A percentile compares a stretch with the other conserved stretches of the same genome.
Evolutionary conservation across 768 basidiomycete genomes (phyloP).

Genomic region (Tephrocybe sp.): DNA sequence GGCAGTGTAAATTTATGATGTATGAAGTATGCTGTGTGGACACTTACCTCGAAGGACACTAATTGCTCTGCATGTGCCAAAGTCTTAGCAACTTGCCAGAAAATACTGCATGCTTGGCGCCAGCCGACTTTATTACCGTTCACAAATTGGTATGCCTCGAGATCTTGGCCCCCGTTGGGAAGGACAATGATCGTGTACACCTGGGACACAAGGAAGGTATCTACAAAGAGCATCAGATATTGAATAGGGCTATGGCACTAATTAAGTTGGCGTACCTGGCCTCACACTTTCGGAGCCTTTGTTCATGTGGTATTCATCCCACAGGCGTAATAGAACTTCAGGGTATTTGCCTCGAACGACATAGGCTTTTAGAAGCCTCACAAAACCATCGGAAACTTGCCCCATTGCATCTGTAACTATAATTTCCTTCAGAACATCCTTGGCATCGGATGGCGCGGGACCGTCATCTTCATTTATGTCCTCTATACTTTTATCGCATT

Average conservation of each 20-base stretch:
- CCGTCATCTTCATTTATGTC: conserved; percentile 41
- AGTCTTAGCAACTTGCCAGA: conserved; percentile 85
- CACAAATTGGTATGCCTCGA: conserved; percentile 79
- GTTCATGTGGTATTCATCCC: conserved; percentile 80
- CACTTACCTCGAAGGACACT: conserved; percentile 81
- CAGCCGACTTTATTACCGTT: conserved; percentile 60
- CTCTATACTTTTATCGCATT: conserved; percentile 25
- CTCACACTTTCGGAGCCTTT: conserved; percentile 82
- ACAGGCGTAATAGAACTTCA: conserved; percentile 67
- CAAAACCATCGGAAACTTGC: conserved; percentile 72
- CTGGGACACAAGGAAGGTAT: conserved; percentile 72
- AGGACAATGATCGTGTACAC: conserved; percentile 88
- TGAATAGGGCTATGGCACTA: not conserved
- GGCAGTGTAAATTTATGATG: not conserved
- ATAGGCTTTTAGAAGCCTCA: conserved; percentile 77
- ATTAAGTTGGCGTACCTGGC: conserved; percentile 64
- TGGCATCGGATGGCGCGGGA: conserved; percentile 70
- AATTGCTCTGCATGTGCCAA: conserved; percentile 78
- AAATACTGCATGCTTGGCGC: conserved; percentile 83
- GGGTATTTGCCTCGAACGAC: conserved; percentile 89
- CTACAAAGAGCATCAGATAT: conserved; percentile 35
- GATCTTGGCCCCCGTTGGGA: conserved; percentile 85
- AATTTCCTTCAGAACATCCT: conserved; percentile 78
- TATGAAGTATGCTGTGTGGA: not conserved
- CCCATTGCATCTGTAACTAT: conserved; percentile 78